Evolutionary conservation across 352 stramenopile species (phyloP), one percentile per base, ranked within the genome.

Genomic region (Phytopythium chamaehyphon): DNA sequence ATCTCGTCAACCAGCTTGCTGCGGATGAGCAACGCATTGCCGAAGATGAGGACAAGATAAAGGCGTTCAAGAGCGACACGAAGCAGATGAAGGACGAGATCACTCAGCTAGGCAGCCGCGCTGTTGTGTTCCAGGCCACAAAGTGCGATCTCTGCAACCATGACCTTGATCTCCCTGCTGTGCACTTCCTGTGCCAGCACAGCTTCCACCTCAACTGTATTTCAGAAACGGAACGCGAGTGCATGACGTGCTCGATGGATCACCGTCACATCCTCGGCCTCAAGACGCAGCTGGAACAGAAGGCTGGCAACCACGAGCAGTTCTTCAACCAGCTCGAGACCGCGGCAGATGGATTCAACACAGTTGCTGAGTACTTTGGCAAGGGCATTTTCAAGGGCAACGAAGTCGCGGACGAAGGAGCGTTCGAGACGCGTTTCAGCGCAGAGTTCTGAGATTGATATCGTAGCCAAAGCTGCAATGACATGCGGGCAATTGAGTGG

Each of bases 241-340:
- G 86, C 61, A 90, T 93, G 56, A 89, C 83, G 54, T 96, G 86
- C 57, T 90, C 84, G 31, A 79, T 92, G 59, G 76, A 95, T 53
- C 83, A 94, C 51, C 81, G 83, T 40, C 81, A 90, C 59, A 87
- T 93, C 51, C 63, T 93, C 48, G 80, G 81, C 11, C 66, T 96
- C 18, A 91, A 96, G 58, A 90, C 84, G 48, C 83, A 92, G 55
- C 71, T 95, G 6, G 80, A 94, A 47, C 78, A 92, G 56, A 94
- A 93, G 49, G 84, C 88, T 19, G 73, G 76, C 19, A 95, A 96
- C 58, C 87, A 97, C 67, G 89, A 97, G 52, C 82, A 96, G 69
- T 97, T 97, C 52, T 97, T 92, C 77, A 94, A 95, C 52, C 86
- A 97, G 46, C 69, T 97, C 3, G 87, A 97, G 62, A 94, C 83